Base-by-base conservation (phyloP, 176 grass and related monocot genomes). In the Carex pumila region DNA sequence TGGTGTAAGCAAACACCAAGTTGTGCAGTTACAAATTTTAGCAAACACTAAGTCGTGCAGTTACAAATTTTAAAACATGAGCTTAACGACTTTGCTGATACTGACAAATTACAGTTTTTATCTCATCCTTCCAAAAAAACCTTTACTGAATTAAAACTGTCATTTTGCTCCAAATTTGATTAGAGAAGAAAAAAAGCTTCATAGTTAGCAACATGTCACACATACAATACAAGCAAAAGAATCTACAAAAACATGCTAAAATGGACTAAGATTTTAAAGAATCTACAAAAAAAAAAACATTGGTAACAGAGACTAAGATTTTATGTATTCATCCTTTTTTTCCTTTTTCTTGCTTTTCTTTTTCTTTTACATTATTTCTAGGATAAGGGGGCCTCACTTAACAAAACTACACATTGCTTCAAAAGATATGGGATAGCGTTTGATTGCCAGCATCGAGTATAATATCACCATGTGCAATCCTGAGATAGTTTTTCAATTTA, bases 371-470 rank as follows among this genome's bases (percentile, higher is more conserved):
- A 78, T 78, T 34, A 29, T 78, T 78, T 55, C 25, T 34, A 57
- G 73, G 6, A 57, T 8, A 57, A 57, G 52, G 34, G 73, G 10
- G 49, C 81, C 53, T 36, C 12, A 52, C 61, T 69, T 31, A 50
- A 65, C 47, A 83, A 8, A 18, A 17, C 61, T 52, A 66, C 41
- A 53, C 10, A 68, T 66, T 30, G 41, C 81, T 32, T 83, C 87
- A 95, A 49, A 92, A 12, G 47, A 41, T 47, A 79, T 72, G 86
- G 0, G 93, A 68, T 61, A 98, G 52, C 13, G 87, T 95, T 87
- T 85, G 88, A 69, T 95, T 92, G 54, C 96, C 96, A 79, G 93
- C 96, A 63, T 94, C 96, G 31, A 99, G 54, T 77, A 95, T 89
- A 59, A 85, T 82, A 74, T 95, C 96, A 63, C 92, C 88, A 58